Percentiles rank a stretch among this genome's conserved stretches.
Conservation (phyloP, 2,329 filamentous ascomycete genomes). For the Fusarium euwallaceae region DNA sequence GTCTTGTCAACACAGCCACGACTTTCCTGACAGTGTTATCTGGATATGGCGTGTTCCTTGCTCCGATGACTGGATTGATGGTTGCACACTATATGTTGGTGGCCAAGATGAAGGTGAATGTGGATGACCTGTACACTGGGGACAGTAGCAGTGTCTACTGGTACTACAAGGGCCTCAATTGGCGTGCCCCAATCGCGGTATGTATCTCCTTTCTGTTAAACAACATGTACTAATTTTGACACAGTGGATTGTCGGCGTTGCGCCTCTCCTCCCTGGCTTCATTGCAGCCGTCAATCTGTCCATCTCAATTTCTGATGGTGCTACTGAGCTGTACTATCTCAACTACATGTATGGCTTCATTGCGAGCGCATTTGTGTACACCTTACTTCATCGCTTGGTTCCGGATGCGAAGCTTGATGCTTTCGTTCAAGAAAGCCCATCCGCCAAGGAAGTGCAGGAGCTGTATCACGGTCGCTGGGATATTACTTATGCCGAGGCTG, state of each 20-base stretch:
- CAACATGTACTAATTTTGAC: background rate
- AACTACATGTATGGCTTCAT: constrained; percentile 57
- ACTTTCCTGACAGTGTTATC: constrained; percentile 54
- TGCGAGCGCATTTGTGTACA: constrained; percentile 50
- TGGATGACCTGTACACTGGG: constrained; percentile 53
- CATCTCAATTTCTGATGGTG: constrained; percentile 52
- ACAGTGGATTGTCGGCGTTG: constrained; percentile 57
- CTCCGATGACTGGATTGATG: constrained; percentile 57
- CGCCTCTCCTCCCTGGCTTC: constrained; percentile 58
- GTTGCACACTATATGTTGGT: constrained; percentile 53
- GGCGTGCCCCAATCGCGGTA: constrained; percentile 56
- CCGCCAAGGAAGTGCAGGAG: constrained; percentile 46
- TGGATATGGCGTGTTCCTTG: constrained; percentile 54
- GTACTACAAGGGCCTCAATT: constrained; percentile 57
- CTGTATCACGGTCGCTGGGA: constrained; percentile 52
- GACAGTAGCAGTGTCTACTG: constrained; percentile 54
- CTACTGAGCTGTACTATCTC: constrained; percentile 55
- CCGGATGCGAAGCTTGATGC: constrained; percentile 45
- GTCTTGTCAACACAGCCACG: constrained; percentile 54
- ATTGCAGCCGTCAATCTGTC: constrained; percentile 54
- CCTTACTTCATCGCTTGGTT: constrained; percentile 48
- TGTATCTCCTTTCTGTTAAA: constrained; percentile 23
- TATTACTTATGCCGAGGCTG: constrained; percentile 36
- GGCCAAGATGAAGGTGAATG: constrained; percentile 51
- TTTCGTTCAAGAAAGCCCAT: constrained; percentile 46